Conservation (phyloP, 2,329 filamentous ascomycete genomes). For the Massarina eburnea region DNA sequence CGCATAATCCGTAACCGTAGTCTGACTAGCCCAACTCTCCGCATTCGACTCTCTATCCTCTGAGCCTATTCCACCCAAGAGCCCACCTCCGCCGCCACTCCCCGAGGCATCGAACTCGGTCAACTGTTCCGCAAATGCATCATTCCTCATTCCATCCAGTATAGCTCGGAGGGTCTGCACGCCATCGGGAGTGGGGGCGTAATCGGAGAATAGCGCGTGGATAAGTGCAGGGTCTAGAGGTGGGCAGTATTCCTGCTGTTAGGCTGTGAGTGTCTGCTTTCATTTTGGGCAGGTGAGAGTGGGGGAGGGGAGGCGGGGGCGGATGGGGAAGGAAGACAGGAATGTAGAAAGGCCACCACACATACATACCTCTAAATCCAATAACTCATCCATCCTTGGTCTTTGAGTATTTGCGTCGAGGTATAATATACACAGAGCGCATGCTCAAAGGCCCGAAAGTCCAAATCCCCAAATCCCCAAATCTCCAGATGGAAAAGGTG, state of each 20-base stretch:
- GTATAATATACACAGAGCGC: too few relatives aligned
- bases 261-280: conserved; percentile 4
- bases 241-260: conserved; percentile 70
- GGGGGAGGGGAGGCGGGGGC: too few relatives aligned
- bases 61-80: conserved; percentile 18
- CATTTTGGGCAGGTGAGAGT: conserved; percentile 12
- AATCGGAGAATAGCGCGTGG: conserved; percentile 74
- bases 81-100: conserved; percentile 52
- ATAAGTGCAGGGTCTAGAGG: conserved; percentile 77
- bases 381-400: too few relatives aligned
- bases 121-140: conserved; percentile 68
- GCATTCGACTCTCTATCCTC: conserved; percentile 37
- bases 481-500: too few relatives aligned
- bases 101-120: conserved; percentile 79
- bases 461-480: too few relatives aligned
- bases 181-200: conserved; percentile 59
- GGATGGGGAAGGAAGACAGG: too few relatives aligned
- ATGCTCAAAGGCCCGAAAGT: too few relatives aligned
- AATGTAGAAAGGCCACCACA: too few relatives aligned
- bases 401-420: too few relatives aligned
- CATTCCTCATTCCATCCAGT: conserved; percentile 66
- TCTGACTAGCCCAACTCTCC: conserved; percentile 43
- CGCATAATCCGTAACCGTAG: conserved; percentile 54
- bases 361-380: too few relatives aligned
- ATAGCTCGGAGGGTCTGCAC: conserved; percentile 58